Evolutionary conservation across 106 monocot genomes (phyloP), one percentile per base, ranked within the genome.

Genomic region (Amphibolis antarctica): DNA sequence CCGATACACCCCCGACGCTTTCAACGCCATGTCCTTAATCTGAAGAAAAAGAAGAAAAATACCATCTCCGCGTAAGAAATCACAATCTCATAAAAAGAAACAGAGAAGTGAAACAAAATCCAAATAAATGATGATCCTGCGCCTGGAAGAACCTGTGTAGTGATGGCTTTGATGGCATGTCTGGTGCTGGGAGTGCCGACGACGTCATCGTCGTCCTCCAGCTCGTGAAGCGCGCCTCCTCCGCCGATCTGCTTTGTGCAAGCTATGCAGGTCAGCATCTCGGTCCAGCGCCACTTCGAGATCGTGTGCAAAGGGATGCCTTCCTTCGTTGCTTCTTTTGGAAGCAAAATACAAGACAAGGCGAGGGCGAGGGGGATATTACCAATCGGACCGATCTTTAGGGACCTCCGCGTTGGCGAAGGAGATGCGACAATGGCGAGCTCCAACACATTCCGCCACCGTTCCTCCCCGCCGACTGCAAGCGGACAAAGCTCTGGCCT

Each of bases 11-110:
- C 93, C 93, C 12, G 93, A 83, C 3, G 89, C 89, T 73, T 86
- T 93, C 42, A 86, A 10, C 46, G 86, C 93, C 86, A 93, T 86
- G 68, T 93, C 93, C 68, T 81, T 88, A 65, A 93, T 75, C 93
- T 93, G 86, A 25, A 63, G 46, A 44, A 42, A 14, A 9, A 36
- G 42, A 63, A 47, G 26, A 46, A 61, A 21, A 1, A 19, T 13
- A 58, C 29, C 29, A 53, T n/a, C n/a, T n/a, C n/a, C n/a, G n/a
- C n/a, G n/a, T n/a, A n/a, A n/a, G n/a, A n/a, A n/a, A n/a, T n/a
- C n/a, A n/a, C 23, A 2, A 22, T 20, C 0, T 53, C 9, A 53
- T 10, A 19, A 17, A 28, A 15, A 28, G 17, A 28, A 57, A 25
- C 12, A 14, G 27, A 17, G 27, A 23, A n/a, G 20, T 1, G 12